Base-by-base conservation (phyloP, 345 rosid genomes). In the Turritis glabra region DNA sequence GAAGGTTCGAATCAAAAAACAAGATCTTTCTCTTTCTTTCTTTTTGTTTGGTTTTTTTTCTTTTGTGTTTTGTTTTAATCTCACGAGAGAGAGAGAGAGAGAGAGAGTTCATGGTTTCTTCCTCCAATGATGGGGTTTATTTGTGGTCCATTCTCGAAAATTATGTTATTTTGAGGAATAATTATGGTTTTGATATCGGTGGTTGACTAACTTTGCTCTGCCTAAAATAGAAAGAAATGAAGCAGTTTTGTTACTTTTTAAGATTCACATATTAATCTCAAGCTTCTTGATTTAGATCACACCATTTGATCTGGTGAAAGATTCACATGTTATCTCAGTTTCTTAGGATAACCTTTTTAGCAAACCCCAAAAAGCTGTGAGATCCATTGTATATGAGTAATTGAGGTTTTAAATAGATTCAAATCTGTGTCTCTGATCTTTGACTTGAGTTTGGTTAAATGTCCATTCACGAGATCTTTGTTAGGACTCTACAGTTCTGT, bases 1-100 rank as follows among this genome's bases (percentile, higher is more conserved):
- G 90, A 95, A 79, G 99, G 99, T 91, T 74, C 10, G 53, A n/a
- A 18, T 35, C 43, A 8, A 48, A 33, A 32, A 27, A 40, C 48
- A 61, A 69, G 68, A 76, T 76, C 65, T 51, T 51, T 67, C 11
- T 35, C 18, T 74, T 25, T 48, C 1, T 1, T 10, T 1, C 9
- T 2, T 3, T 15, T 18, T 12, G 8, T 19, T 29, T 41, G 7
- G 13, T 5, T 17, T 33, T 8, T 5, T 0, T 8, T 2, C n/a
- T 2, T 12, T 1, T 2, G 11, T 17, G n/a, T 21, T 5, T 15
- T 8, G 6, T 11, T 14, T 54, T 17, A n/a, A n/a, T n/a, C n/a
- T 55, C 27, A 55, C 35, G 37, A n/a, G n/a, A n/a, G n/a, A n/a
- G n/a, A n/a, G n/a, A n/a, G n/a, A n/a, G n/a, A n/a, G n/a, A n/a